Percentiles rank a stretch among this genome's conserved stretches.
These are phyloP conservation scores for Pythium phragmitis DNA, from an alignment of 352 stramenopile genomes.

Conservation along the genomic window DNA sequence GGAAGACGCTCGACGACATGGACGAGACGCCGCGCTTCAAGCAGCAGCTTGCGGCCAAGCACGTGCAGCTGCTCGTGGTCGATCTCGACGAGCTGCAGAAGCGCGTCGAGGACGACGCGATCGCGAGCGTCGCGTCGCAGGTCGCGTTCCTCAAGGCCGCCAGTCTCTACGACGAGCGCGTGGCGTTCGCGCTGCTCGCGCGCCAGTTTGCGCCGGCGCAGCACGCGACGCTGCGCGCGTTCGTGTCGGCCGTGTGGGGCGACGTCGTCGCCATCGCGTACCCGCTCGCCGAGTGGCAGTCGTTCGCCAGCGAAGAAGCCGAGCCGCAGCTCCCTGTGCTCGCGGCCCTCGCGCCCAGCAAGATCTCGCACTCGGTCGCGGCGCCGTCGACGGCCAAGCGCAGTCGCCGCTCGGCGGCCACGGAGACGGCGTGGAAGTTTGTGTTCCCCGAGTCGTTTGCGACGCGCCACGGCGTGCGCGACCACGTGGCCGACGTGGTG, in stretches of 20 bases:
- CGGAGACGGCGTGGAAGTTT: slow-evolving; percentile 63
- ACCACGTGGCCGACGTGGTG: slow-evolving; percentile 73
- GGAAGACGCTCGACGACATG: slow-evolving; percentile 67
- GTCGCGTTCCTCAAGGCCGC: slow-evolving; percentile 67
- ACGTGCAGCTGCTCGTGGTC: slow-evolving; percentile 48
- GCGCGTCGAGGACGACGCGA: slow-evolving; percentile 48
- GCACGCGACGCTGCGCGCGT: slow-evolving; percentile 49
- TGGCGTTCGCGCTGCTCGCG: slow-evolving; percentile 58
- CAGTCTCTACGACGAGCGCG: slow-evolving; percentile 51
- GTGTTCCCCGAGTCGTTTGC: slow-evolving; percentile 63
- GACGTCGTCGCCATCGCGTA: slow-evolving; percentile 53
- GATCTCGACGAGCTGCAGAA: slow-evolving; percentile 51
- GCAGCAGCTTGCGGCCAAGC: slow-evolving; percentile 48
- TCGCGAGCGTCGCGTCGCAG: slow-evolving; percentile 48
- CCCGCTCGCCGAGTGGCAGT: slow-evolving; percentile 45
- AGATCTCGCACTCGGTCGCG: slow-evolving; percentile 41
- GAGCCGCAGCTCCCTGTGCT: slow-evolving; percentile 29
- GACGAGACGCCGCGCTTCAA: slow-evolving; percentile 58
- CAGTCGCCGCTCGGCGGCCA: slow-evolving; percentile 44
- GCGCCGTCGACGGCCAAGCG: slow-evolving; percentile 42
- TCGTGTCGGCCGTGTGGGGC: slow-evolving; percentile 62
- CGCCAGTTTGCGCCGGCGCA: slow-evolving; percentile 37
- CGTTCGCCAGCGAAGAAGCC: slow-evolving; percentile 21
- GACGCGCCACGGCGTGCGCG: slow-evolving; percentile 48
- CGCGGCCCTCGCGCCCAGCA: slow-evolving; percentile 41